A percentile compares a stretch with the other conserved stretches of the same genome.
Evolutionary conservation across 2,329 filamentous ascomycete genomes (phyloP).

Genomic region (Claviceps spartinae): DNA sequence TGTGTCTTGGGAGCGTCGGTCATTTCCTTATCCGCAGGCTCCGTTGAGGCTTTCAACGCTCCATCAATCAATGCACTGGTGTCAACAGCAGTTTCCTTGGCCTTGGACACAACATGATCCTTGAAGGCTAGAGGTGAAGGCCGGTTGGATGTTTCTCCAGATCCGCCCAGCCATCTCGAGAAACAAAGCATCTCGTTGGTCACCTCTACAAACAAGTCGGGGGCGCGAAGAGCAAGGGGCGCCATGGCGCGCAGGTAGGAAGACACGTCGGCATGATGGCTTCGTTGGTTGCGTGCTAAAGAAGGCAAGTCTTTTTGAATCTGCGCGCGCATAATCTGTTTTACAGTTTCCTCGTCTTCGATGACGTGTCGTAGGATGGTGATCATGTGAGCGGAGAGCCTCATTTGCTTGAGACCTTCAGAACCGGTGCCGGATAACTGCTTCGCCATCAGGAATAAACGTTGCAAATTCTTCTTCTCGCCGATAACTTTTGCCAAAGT

Average conservation of each 20-base stretch:
- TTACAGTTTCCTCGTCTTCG: conserved; percentile 83
- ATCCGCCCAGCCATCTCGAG: conserved; percentile 38
- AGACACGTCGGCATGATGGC: conserved; percentile 50
- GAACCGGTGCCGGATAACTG: conserved; percentile 73
- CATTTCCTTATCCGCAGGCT: conserved; percentile 45
- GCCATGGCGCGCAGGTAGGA: conserved; percentile 65
- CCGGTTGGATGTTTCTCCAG: conserved; percentile 17
- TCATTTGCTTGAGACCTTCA: conserved; percentile 49
- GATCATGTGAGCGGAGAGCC: conserved; percentile 53
- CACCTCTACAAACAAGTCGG: conserved; percentile 75
- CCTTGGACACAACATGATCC: conserved; percentile 8
- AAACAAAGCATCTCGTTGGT: conserved; percentile 76
- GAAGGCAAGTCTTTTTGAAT: conserved; percentile 66
- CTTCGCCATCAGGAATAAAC: conserved; percentile 89
- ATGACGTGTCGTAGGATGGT: conserved; percentile 82
- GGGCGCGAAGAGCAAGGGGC: conserved; percentile 66
- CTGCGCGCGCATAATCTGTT: conserved; percentile 83
- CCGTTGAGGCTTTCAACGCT: conserved; percentile 47
- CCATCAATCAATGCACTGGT: conserved; percentile 12
- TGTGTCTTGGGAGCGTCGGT: conserved; percentile 49
- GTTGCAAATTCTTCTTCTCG: conserved; percentile 78
- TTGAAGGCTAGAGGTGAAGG: conserved; percentile 28
- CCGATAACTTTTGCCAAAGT: conserved; percentile 62
- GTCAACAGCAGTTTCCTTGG: conserved; percentile 3
- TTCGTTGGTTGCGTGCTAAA: conserved; percentile 27